Base-by-base conservation (phyloP, 2,329 filamentous ascomycete species). In the Penicillium sp. region DNA sequence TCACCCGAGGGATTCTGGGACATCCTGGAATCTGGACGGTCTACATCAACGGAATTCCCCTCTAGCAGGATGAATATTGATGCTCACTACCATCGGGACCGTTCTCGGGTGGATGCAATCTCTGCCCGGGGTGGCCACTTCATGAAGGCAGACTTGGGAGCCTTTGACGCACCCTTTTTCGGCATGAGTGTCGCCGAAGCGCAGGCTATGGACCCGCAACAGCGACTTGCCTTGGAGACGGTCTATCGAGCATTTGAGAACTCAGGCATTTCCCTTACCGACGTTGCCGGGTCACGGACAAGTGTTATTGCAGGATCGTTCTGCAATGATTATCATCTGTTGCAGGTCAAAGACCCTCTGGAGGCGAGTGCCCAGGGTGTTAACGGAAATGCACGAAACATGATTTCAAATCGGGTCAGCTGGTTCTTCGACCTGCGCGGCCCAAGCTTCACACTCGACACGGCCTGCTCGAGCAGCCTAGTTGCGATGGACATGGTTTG, bases 131-230 rank as follows among this genome's bases (percentile, higher is more conserved):
- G 67, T 1, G 69, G 64, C 0, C 64, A 72, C 31, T 71, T 70
- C 38, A 26, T 71, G 19, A 59, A 56, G 31, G 69, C 72, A 21
- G 73, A 76, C 56, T 41, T 67, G 5, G 55, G 61, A 2, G 23
- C 45, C 2, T 78, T 78, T 46, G 76, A 78, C 61, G 68, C 70
- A 1, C 56, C 63, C 0, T 78, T 78, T 56, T 78, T 75, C 60
- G 61, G 64, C 8, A 73, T 75, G 9, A 62, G 49, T 1, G 59
- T 71, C 2, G 56, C 57, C 0, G 74, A 75, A 54, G 71, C 74
- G 3, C 72, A 75, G 45, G 35, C 11, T 3, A 41, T 15, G 35
- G 35, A 41, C 35, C 35, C 35, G 35, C 35, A 41, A 15, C 35
- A 76, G 46, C 65, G 75, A 11, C 46, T 75, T 2, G 56, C 71